A percentile compares a stretch with the other conserved stretches of the same genome.
These are phyloP conservation scores for Fusarium sp. DNA, from an alignment of 2,329 filamentous ascomycete genomes.

Conservation along the genomic window DNA sequence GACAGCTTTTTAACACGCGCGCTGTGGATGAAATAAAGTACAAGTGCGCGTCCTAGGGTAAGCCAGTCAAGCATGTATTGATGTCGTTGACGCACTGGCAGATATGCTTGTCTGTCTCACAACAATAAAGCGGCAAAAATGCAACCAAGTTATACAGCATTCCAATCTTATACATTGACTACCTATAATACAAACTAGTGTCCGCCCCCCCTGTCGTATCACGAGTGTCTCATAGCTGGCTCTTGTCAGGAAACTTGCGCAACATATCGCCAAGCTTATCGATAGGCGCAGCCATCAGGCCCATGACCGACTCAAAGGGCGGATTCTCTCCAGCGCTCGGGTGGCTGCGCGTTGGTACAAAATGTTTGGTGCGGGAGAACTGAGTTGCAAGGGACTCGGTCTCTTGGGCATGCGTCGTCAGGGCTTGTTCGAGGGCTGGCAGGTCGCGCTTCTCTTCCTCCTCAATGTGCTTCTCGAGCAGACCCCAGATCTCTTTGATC, in stretches of 20 bases:
- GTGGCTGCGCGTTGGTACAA: conserved; percentile 62
- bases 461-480: conserved; percentile 57
- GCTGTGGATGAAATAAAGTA: too few species aligned
- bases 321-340: conserved; percentile 60
- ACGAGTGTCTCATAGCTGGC: background rate
- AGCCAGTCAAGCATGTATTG: too few species aligned
- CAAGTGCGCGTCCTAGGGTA: too few species aligned
- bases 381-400: conserved; percentile 49
- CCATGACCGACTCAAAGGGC: conserved; percentile 64
- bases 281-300: conserved; percentile 63
- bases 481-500: conserved; percentile 54
- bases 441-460: conserved; percentile 62
- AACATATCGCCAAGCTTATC: conserved; percentile 65
- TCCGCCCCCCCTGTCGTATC: too few species aligned
- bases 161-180: too few species aligned
- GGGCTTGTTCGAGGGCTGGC: conserved; percentile 55
- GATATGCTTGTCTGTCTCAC: too few species aligned
- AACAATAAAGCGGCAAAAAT: too few species aligned
- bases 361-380: conserved; percentile 62
- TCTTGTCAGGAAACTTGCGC: conserved; percentile 54
- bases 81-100: too few species aligned
- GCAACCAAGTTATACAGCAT: too few species aligned
- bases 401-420: conserved; percentile 40
- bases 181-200: too few species aligned
- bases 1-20: too few species aligned